Evolutionary conservation across 2,329 filamentous ascomycete species (phyloP).

Genomic region (Macrophomina pseudophaseolina): DNA sequence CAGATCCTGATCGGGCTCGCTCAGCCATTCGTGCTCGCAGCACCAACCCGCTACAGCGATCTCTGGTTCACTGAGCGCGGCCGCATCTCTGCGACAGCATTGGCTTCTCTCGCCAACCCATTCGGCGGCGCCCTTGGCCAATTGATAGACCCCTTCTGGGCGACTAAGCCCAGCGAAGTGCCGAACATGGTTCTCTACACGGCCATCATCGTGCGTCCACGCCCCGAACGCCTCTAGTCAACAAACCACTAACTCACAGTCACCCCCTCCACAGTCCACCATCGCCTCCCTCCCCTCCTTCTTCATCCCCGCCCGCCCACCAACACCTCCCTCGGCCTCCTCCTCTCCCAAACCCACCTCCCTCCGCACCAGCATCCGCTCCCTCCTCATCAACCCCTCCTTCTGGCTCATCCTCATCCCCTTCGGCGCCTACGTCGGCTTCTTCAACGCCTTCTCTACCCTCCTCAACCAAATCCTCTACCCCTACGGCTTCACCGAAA

Average conservation of each 20-base stretch:
- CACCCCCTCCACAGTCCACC: constrained; percentile 54
- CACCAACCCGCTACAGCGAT: constrained; percentile 89
- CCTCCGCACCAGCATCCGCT: constrained; percentile 57
- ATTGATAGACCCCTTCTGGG: constrained; percentile 81
- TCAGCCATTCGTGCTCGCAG: constrained; percentile 89
- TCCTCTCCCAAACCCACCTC: constrained; percentile 61
- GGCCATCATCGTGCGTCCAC: constrained; percentile 71
- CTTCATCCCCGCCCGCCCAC: constrained; percentile 71
- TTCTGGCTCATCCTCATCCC: constrained; percentile 82
- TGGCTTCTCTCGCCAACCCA: constrained; percentile 86
- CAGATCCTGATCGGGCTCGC: constrained; percentile 88
- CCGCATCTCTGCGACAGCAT: constrained; percentile 83
- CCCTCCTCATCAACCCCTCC: constrained; percentile 62
- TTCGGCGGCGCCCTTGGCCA: constrained; percentile 84
- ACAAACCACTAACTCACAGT: constrained; percentile 12
- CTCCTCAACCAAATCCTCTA: constrained; percentile 88
- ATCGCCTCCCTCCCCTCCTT: constrained; percentile 74
- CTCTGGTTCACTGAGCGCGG: constrained; percentile 90
- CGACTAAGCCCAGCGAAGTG: constrained; percentile 65
- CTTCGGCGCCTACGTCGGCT: constrained; percentile 84
- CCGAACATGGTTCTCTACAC: constrained; percentile 85
- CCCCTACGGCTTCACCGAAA: constrained; percentile 83
- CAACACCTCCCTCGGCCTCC: constrained; percentile 76
- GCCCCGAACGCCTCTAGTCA: not conserved
- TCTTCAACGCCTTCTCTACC: constrained; percentile 91